Percentiles rank a stretch among this genome's conserved stretches.
These are phyloP conservation scores for Leucogyrophana mollusca DNA, from an alignment of 768 basidiomycete genomes.

Conservation along the genomic window DNA sequence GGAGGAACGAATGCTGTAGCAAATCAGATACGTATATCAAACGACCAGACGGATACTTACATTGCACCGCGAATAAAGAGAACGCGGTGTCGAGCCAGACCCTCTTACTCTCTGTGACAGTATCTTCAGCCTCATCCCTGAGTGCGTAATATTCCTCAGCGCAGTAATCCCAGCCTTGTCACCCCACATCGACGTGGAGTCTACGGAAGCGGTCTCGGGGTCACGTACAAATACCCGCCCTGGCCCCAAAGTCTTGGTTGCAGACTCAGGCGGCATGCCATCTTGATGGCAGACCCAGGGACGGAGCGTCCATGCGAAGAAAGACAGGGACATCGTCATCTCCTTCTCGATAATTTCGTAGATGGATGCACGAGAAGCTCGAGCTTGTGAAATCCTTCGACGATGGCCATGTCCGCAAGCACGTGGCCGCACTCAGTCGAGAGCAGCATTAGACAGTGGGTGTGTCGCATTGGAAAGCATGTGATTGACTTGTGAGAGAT, in stretches of 20 bases:
- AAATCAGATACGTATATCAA: not conserved
- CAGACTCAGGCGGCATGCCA: slow-evolving; percentile 11
- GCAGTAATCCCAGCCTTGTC: slow-evolving; percentile 67
- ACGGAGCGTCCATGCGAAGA: slow-evolving; percentile 21
- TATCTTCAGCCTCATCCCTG: slow-evolving; percentile 59
- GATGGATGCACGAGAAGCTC: slow-evolving; percentile 62
- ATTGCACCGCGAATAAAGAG: slow-evolving; percentile 61
- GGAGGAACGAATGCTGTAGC: slow-evolving; percentile 63
- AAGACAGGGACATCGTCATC: slow-evolving; percentile 32
- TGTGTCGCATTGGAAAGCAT: slow-evolving; percentile 56
- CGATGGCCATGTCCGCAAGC: slow-evolving; percentile 67
- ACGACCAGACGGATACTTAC: slow-evolving; percentile 37
- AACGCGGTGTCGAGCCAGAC: slow-evolving; percentile 66
- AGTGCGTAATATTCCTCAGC: slow-evolving; percentile 63
- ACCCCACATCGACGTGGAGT: slow-evolving; percentile 54
- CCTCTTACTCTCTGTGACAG: slow-evolving; percentile 59
- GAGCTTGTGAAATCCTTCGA: slow-evolving; percentile 64
- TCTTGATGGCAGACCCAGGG: slow-evolving; percentile 28
- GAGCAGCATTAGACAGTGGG: slow-evolving; percentile 42
- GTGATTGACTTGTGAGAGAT: slow-evolving; percentile 58
- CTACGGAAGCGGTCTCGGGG: slow-evolving; percentile 47
- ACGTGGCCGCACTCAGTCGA: slow-evolving; percentile 40
- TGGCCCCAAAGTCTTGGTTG: slow-evolving; percentile 25
- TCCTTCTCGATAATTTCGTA: slow-evolving; percentile 86
- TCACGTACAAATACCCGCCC: slow-evolving; percentile 56